These are phyloP conservation scores for Desmodesmus armatus DNA, from an alignment of 139 green algal genomes.

Conservation along the genomic window DNA sequence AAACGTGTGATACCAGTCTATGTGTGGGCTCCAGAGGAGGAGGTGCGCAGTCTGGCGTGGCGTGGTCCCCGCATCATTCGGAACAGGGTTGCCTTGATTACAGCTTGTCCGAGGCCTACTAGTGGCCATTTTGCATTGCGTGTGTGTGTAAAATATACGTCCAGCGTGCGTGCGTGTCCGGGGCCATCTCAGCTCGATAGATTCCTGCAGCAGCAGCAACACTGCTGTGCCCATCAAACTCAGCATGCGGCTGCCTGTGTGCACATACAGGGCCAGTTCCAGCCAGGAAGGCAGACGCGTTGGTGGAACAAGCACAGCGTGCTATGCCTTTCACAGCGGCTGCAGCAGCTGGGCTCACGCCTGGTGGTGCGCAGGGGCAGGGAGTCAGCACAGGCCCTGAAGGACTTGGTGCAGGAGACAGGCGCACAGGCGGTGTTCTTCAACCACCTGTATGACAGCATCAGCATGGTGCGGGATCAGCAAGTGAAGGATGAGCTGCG, in stretches of 20 bases:
- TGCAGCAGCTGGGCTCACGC: slow-evolving; percentile 76
- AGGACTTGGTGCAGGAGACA: slow-evolving; percentile 67
- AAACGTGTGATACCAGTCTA: slow-evolving; percentile 86
- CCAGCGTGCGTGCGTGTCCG: no score
- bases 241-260: background rate
- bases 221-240: background rate
- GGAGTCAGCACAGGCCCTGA: slow-evolving; percentile 68
- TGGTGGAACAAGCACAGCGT: slow-evolving; percentile 67
- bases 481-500: slow-evolving; percentile 81
- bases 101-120: no score
- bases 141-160: no score
- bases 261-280: slow-evolving; percentile 82
- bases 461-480: slow-evolving; percentile 91
- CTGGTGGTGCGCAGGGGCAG: slow-evolving; percentile 73
- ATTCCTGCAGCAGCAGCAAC: no score
- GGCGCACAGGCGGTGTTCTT: slow-evolving; percentile 84
- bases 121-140: no score
- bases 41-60: slow-evolving; percentile 53
- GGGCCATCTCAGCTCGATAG: no score
- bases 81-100: no score
- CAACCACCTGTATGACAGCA: slow-evolving; percentile 97
- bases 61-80: no score
- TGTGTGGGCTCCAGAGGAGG: slow-evolving; percentile 93
- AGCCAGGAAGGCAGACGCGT: slow-evolving; percentile 82
- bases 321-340: slow-evolving; percentile 57